phyloP scores from a whole-genome alignment of 163 green algal species.

The Dunaliella salina region DNA sequence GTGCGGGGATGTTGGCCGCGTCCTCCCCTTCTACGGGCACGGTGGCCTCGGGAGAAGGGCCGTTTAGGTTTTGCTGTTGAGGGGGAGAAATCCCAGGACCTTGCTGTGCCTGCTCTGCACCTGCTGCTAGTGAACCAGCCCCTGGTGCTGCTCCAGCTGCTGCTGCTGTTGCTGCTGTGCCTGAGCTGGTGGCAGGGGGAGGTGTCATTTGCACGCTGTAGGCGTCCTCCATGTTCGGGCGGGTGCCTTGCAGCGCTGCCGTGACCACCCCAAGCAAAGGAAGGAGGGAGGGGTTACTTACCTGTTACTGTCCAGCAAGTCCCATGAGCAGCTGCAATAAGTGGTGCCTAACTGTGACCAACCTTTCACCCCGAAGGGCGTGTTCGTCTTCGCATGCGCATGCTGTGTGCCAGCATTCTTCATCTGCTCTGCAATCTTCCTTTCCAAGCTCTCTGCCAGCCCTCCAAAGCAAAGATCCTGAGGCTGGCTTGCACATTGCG shows the following conservation, averaged over 20 bases:
- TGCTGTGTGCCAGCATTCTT: not conserved
- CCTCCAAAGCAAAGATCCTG: too few species aligned
- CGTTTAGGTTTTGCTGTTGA: not conserved
- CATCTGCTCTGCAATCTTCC: not conserved
- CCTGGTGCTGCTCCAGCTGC: too few species aligned
- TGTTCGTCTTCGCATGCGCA: not conserved
- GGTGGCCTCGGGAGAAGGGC: not conserved
- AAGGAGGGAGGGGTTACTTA: too few species aligned
- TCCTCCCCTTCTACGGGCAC: not conserved
- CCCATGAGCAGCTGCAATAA: too few species aligned
- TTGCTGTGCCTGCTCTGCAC: not conserved
- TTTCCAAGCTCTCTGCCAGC: not conserved
- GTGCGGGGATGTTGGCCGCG: not conserved
- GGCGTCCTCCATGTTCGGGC: constrained; percentile 17
- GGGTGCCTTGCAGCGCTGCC: constrained; percentile 8
- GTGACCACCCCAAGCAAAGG: too few species aligned
- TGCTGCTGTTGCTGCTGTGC: too few species aligned
- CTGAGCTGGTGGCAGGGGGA: not conserved
- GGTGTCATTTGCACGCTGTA: constrained; percentile 16
- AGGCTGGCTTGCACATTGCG: not conserved
- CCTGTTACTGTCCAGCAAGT: too few species aligned
- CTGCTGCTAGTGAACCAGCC: not conserved
- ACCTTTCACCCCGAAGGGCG: not conserved
- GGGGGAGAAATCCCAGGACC: not conserved
- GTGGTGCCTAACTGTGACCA: too few species aligned